Evolutionary conservation across 345 rosid species (phyloP).

Genomic region (Streptanthus diversifolius): DNA sequence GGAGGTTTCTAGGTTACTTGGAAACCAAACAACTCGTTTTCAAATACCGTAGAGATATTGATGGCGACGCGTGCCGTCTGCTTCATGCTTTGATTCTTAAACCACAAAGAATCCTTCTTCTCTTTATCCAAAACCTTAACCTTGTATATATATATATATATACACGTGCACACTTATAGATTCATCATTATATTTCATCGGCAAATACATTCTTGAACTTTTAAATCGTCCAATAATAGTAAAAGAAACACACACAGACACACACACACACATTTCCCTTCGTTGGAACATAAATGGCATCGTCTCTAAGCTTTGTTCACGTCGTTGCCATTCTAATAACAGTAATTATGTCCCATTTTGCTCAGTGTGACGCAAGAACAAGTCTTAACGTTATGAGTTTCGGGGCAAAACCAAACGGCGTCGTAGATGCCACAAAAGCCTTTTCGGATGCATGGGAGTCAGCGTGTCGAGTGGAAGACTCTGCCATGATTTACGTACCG

Average conservation of each 20-base stretch:
- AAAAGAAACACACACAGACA: not conserved
- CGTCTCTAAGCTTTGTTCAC: slow-evolving; percentile 9
- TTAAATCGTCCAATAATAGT: not conserved
- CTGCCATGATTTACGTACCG: slow-evolving; percentile 37
- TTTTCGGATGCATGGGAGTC: slow-evolving; percentile 47
- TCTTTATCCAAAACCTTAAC: slow-evolving; percentile 26
- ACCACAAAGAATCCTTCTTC: not conserved
- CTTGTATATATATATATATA: slow-evolving; percentile 3
- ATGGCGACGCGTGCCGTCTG: slow-evolving; percentile 32
- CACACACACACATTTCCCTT: not conserved
- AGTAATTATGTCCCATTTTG: not conserved
- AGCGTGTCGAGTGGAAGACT: slow-evolving; percentile 36
- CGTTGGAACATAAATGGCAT: slow-evolving; percentile 2
- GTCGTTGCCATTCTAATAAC: not conserved
- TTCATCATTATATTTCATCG: not conserved
- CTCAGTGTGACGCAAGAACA: slow-evolving; percentile 24
- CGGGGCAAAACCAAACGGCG: slow-evolving; percentile 47
- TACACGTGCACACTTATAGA: slow-evolving; percentile 10
- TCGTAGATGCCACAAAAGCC: slow-evolving; percentile 40
- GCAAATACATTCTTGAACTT: not conserved
- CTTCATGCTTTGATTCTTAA: slow-evolving; percentile 30
- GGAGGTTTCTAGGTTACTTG: slow-evolving; percentile 22
- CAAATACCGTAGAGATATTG: slow-evolving; percentile 16
- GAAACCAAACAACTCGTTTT: slow-evolving; percentile 20
- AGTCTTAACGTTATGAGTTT: slow-evolving; percentile 38